Evolutionary conservation across 2,329 filamentous ascomycete species (phyloP).

Genomic region (Penicillium sp.): DNA sequence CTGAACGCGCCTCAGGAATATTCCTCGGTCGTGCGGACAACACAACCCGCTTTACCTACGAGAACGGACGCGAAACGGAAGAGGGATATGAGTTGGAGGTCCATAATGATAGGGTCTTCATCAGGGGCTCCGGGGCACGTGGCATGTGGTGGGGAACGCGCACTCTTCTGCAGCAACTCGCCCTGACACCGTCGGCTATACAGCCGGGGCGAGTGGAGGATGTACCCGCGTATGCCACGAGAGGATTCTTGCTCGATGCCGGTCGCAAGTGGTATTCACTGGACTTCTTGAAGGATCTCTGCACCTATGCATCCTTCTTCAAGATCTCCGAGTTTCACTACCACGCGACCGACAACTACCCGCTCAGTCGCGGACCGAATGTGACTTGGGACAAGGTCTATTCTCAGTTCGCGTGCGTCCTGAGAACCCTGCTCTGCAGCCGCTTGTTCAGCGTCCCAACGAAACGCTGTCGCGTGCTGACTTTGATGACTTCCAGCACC

Average conservation of each 20-base stretch:
- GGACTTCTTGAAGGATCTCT: conserved; percentile 59
- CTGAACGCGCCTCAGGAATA: conserved; percentile 42
- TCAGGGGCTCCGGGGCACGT: conserved; percentile 56
- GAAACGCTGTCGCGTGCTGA: conserved; percentile 57
- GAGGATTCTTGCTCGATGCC: conserved; percentile 57
- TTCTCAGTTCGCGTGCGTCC: conserved; percentile 57
- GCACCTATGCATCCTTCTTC: conserved; percentile 62
- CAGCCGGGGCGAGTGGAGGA: conserved; percentile 50
- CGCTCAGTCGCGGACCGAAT: conserved; percentile 51
- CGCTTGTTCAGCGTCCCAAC: conserved; percentile 54
- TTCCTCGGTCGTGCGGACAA: conserved; percentile 38
- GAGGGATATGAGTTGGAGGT: conserved; percentile 55
- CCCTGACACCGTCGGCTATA: conserved; percentile 44
- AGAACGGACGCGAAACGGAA: conserved; percentile 50
- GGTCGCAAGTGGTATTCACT: conserved; percentile 60
- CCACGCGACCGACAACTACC: conserved; percentile 61
- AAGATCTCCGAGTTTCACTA: conserved; percentile 63
- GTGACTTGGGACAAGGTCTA: conserved; percentile 55
- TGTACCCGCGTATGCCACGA: conserved; percentile 53
- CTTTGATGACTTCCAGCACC: conserved; percentile 55
- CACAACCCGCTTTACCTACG: conserved; percentile 44
- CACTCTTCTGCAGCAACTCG: conserved; percentile 55
- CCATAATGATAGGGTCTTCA: conserved; percentile 38
- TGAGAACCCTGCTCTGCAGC: conserved; percentile 49
- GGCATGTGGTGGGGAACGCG: conserved; percentile 63